Conservation (phyloP, 139 green algal species). For the Micractinium sp. region DNA sequence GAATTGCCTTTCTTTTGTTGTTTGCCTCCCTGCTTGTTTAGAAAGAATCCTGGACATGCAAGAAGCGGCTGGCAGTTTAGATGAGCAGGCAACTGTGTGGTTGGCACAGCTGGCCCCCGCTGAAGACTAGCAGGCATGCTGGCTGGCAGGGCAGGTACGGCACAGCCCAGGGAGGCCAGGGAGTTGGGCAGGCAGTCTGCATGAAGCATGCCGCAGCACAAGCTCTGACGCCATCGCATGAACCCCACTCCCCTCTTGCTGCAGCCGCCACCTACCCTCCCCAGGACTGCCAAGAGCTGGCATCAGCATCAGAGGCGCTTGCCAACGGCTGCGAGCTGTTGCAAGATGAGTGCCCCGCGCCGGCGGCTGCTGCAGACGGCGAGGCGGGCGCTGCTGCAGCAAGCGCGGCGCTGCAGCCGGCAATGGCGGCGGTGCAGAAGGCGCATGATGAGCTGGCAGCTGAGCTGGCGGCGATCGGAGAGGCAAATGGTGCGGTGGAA, state of each 20-base stretch:
- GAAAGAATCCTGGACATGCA: too few species aligned
- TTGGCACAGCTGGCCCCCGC: not conserved
- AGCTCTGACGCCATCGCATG: not conserved
- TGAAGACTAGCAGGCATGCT: not conserved
- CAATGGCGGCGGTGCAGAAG: slow-evolving; percentile 3
- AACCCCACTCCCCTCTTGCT: too few species aligned
- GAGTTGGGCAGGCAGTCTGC: not conserved
- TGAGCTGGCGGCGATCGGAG: not conserved
- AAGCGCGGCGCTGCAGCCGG: not conserved
- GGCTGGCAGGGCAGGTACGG: too few species aligned
- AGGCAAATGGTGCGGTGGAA: not conserved
- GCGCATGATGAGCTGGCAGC: not conserved
- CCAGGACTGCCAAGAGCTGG: slow-evolving; percentile 2
- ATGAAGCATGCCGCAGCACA: not conserved
- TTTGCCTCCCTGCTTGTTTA: too few species aligned
- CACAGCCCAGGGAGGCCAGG: too few species aligned
- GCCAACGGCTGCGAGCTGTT: slow-evolving; percentile 17
- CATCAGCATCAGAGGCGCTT: slow-evolving; percentile 2
- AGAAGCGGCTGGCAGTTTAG: not conserved
- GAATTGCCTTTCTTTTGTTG: not conserved
- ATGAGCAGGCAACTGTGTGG: not conserved
- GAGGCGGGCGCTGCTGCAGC: not conserved
- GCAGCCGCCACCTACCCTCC: slow-evolving; percentile 21
- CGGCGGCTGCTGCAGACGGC: not conserved
- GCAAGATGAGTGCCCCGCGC: slow-evolving; percentile 3